Base-by-base conservation (phyloP, 2,329 filamentous ascomycete species). In the Botrytis deweyae region DNA sequence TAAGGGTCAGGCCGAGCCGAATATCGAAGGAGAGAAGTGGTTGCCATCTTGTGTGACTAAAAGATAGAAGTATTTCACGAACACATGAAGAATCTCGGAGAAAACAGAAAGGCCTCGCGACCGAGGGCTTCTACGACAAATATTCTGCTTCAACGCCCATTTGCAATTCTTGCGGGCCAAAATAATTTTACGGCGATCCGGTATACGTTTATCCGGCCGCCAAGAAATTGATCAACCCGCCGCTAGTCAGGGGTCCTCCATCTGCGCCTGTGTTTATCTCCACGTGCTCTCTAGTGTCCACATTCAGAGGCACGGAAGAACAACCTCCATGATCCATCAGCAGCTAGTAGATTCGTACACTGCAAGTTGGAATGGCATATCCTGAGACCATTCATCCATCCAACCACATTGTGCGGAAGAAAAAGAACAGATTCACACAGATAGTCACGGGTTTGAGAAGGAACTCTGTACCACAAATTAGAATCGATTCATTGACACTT, bases 31-130 rank as follows among this genome's bases (percentile, higher is more conserved):
- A 81, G 71, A 59, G 77, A 78, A 46, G 76, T 76, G 66, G 76
- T 75, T 70, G 78, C 79, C 80, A 81, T 81, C 36, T 40, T 75
- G 76, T 76, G 76, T 46, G 44, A 20, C 12, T 29, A 29, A 20
- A 7, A 12, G 29, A 33, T 25, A n/a, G 4, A 7, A 67, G 6
- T 29, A 33, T 29, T 14, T 65, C 29, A 59, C 16, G 62, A 44
- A 72, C 16, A 40, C 59, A 44, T 67, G n/a, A 33, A 68, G 16
- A 42, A 12, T 16, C 18, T 42, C 52, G 14, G 7, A 29, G 10
- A 7, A 58, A 16, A 33, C 12, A 10, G 40, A 10, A 33, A n/a
- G 38, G n/a, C 18, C 52, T 12, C 18, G 10, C 18, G 25, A 55
- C 36, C 10, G 10, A 33, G 3, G 4, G 29, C 22, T n/a, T 58